Conservation (phyloP, 768 basidiomycete species). For the Tricholoma sp. region DNA sequence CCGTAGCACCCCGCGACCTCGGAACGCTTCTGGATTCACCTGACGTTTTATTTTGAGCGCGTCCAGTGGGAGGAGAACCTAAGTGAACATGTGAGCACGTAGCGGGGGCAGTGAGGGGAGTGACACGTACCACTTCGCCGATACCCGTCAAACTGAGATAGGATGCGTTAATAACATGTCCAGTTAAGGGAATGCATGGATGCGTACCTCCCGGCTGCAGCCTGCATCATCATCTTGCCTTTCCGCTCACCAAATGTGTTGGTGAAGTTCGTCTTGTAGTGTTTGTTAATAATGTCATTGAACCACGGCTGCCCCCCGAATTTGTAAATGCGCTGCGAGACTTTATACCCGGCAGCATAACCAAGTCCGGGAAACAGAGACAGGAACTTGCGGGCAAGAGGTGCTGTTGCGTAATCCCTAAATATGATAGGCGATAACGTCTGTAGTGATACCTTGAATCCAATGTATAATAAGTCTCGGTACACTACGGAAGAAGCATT, state of each 20-base stretch:
- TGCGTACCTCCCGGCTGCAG: conserved; percentile 83
- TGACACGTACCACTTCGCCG: conserved; percentile 83
- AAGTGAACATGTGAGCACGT: neutral
- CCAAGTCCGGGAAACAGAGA: conserved; percentile 98
- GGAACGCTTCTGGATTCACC: conserved; percentile 97
- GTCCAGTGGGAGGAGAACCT: conserved; percentile 94
- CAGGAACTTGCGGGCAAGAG: conserved; percentile 63
- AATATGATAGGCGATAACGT: conserved; percentile 80
- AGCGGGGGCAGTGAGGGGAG: neutral
- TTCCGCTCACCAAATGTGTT: conserved; percentile 88
- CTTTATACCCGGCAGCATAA: conserved; percentile 97
- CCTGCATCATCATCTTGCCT: conserved; percentile 95
- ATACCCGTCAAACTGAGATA: conserved; percentile 65
- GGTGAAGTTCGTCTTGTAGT: conserved; percentile 80
- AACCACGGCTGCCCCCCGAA: conserved; percentile 99
- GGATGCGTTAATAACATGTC: conserved; percentile 3
- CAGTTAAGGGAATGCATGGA: neutral
- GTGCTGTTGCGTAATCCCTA: conserved; percentile 71
- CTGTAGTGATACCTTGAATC: conserved; percentile 51
- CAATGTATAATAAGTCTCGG: neutral
- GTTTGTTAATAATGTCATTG: conserved; percentile 80
- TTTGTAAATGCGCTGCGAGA: conserved; percentile 92
- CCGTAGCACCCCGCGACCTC: conserved; percentile 84
- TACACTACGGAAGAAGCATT: neutral
- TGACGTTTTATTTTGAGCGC: conserved; percentile 98